Conservation (phyloP, 1,284 basidiomycete genomes). For the Ceratobasidium sp. region DNA sequence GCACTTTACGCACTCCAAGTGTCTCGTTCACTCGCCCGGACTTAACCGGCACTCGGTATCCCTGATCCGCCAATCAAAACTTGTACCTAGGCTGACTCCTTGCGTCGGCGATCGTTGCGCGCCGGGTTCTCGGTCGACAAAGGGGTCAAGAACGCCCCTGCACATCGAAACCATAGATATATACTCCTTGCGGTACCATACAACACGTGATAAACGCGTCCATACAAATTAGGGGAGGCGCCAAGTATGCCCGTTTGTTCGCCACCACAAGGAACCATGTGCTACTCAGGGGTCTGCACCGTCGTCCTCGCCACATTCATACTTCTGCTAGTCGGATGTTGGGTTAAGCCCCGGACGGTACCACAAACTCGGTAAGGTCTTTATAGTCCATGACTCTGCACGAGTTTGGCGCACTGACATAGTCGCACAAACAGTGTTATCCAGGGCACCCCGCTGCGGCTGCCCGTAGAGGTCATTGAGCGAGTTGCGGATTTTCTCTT, state of each 20-base stretch:
- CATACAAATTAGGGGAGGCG: neutral
- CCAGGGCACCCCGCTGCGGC: neutral
- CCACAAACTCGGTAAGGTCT: neutral
- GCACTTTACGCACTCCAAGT: too few relatives aligned
- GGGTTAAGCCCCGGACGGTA: neutral
- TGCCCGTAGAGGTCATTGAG: conserved; percentile 28
- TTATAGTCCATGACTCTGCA: neutral
- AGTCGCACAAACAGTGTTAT: neutral
- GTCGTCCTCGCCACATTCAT: neutral
- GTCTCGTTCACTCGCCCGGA: too few relatives aligned
- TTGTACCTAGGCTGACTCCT: too few relatives aligned
- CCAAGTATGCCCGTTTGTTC: neutral
- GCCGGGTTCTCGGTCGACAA: too few relatives aligned
- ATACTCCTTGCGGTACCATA: too few relatives aligned
- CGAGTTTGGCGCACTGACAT: neutral
- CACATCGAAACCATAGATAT: too few relatives aligned
- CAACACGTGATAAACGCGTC: too few relatives aligned
- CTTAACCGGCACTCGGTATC: too few relatives aligned
- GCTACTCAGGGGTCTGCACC: neutral
- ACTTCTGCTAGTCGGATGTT: neutral
- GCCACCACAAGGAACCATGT: neutral
- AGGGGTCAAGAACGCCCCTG: too few relatives aligned
- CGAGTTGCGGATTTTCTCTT: conserved; percentile 25
- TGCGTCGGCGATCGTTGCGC: too few relatives aligned
- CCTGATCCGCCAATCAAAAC: too few relatives aligned